Evolutionary conservation across 2,329 filamentous ascomycete species (phyloP), one percentile per base, ranked within the genome.

Genomic region (Scortechinia acanthostroma): DNA sequence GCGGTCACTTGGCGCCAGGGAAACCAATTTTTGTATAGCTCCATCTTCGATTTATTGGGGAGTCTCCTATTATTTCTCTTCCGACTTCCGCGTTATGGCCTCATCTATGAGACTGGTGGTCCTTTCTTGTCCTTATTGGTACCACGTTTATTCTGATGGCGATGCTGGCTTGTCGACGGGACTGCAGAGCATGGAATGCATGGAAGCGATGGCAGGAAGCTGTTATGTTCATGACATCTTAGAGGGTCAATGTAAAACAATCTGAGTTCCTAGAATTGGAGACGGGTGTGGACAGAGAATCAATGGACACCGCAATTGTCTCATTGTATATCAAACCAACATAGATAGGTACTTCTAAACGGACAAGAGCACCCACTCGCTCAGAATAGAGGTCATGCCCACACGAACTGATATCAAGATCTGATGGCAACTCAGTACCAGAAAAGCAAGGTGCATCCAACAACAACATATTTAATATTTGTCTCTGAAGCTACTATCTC

Each of bases 161-260:
- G 14, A 40, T 40, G 13, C 17, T 40, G 35, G n/a, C 35, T 40
- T 13, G 35, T 10, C 35, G 20, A 40, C 10, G 17, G 14, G 10
- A 40, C n/a, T 30, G 25, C n/a, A 30, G 10, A n/a, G 25, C n/a
- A n/a, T 10, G 35, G 17, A 6, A 19, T 40, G 35, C 35, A 40
- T 40, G 35, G 17, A 10, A 6, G 10, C 6, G 6, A 6, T 6
- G 35, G 6, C 6, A 40, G 17, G 35, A 13, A 15, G 6, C 6
- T 6, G 35, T 40, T 40, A 10, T 10, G 17, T 40, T 40, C 20
- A 30, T 30, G 10, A 17, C 35, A 40, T 40, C 35, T 15, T 40
- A 40, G 35, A 40, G 35, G 17, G 17, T 10, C 35, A 40, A 40
- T 40, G 35, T 40, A 40, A 40, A 40, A 40, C 35, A 40, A 19